phyloP scores from a whole-genome alignment of 352 stramenopile genomes.

The Phytophthora constricta region DNA sequence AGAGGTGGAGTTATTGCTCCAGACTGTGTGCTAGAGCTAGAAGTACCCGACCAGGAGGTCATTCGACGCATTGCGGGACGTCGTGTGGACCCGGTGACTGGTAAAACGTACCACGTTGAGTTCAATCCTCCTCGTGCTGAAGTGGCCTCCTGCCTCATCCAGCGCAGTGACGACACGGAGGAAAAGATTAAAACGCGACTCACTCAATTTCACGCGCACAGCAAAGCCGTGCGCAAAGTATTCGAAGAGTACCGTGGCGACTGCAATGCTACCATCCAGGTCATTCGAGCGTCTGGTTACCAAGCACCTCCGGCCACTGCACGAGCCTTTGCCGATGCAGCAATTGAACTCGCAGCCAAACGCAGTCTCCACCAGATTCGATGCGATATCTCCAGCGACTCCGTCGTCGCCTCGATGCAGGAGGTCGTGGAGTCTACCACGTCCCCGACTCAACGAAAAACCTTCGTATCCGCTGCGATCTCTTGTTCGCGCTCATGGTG shows the following conservation, averaged over 20 bases:
- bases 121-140: slow-evolving; percentile 91
- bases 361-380: slow-evolving; percentile 29
- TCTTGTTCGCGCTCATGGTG: slow-evolving; percentile 11
- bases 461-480: slow-evolving; percentile 25
- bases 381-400: slow-evolving; percentile 28
- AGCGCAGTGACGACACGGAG: slow-evolving; percentile 93
- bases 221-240: slow-evolving; percentile 47
- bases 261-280: slow-evolving; percentile 23
- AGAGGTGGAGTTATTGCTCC: slow-evolving; percentile 66
- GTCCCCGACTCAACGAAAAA: slow-evolving; percentile 17
- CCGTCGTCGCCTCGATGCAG: slow-evolving; percentile 20
- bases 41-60: slow-evolving; percentile 95
- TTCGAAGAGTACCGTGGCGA: slow-evolving; percentile 39
- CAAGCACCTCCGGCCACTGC: slow-evolving; percentile 31
- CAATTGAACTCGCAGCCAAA: slow-evolving; percentile 23
- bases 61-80: slow-evolving; percentile 95
- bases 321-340: slow-evolving; percentile 27
- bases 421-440: slow-evolving; percentile 19
- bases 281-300: slow-evolving; percentile 28
- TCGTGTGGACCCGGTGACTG: slow-evolving; percentile 93
- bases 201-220: slow-evolving; percentile 82
- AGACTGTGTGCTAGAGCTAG: slow-evolving; percentile 91
- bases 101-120: slow-evolving; percentile 96
- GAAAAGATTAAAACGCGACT: slow-evolving; percentile 91
- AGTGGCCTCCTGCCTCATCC: slow-evolving; percentile 65